Percentiles rank a stretch among this genome's conserved stretches.
These are phyloP conservation scores for Erucastrum elatum DNA, from an alignment of 345 rosid genomes.

Conservation along the genomic window DNA sequence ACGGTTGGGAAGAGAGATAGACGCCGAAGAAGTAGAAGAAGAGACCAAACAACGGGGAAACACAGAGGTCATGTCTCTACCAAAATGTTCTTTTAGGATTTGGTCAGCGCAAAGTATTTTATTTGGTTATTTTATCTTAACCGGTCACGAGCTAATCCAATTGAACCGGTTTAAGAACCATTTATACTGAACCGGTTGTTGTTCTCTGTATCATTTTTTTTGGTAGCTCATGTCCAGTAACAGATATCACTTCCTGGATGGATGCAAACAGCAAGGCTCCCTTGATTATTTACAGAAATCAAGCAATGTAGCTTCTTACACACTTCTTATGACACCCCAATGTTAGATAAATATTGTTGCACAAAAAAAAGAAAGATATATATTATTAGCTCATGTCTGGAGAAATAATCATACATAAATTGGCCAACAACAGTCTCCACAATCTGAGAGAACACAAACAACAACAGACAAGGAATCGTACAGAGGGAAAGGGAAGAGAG, in stretches of 20 bases:
- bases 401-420: conserved; percentile 8
- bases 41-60: conserved; percentile 4
- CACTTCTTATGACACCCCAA: neutral
- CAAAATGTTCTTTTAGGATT: neutral
- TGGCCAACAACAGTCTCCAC: conserved; percentile 17
- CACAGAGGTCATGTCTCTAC: conserved; percentile 13
- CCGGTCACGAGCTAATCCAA: conserved; percentile 8
- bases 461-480: conserved; percentile 3
- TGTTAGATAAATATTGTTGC: neutral
- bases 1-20: conserved; percentile 25
- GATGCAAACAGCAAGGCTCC: no score
- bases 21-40: conserved; percentile 16
- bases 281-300: no score
- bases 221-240: no score
- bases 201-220: no score
- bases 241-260: no score
- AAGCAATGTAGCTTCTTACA: neutral
- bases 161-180: neutral
- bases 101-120: neutral
- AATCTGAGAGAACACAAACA: conserved; percentile 10
- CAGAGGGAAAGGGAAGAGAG: conserved; percentile 6
- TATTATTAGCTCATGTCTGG: neutral
- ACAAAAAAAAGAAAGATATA: neutral
- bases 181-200: no score
- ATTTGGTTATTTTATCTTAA: neutral